Evolutionary conservation across 2,329 filamentous ascomycete species (phyloP), one percentile per base, ranked within the genome.

Genomic region (Colletotrichum somersetense): DNA sequence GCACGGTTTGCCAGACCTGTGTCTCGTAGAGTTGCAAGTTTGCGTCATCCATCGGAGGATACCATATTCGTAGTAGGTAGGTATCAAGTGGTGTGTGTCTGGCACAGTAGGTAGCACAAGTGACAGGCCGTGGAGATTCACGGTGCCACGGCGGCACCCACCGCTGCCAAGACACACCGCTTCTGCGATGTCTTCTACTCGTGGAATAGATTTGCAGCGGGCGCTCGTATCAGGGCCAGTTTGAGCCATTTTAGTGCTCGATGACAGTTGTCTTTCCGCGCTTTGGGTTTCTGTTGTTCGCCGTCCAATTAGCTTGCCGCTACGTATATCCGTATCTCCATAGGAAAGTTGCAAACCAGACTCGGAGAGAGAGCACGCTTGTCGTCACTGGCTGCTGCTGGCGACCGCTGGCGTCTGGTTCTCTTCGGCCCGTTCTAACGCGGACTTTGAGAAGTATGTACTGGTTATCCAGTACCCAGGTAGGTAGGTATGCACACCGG

Each of bases 141-240:
- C 5, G 46, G 38, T 46, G n/a, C 57, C 38, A 18, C 18, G 11
- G n/a, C 33, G 44, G 61, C 1, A 57, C 56, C 40, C 38, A 14
- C 40, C 14, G 30, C 40, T 38, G 66, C 66, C 61, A 72, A 72
- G 66, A 65, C 59, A 63, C 70, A 35, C 61, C 55, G 55, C 35
- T 50, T 65, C 55, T 65, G 66, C 66, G 66, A 70, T 33, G 46
- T 23, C 40, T 65, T 57, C 70, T 61, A 61, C 46, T 72, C 66
- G 33, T 38, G 70, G 70, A 65, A 72, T 69, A 59, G 70, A 72
- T 72, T 70, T 50, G 55, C 66, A 55, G 66, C n/a, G 40, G 55
- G 48, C 62, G 23, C 70, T 72, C 70, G 70, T 72, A 65, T 70
- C 44, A 26, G 55, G 40, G 18, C 40, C 53, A 35, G 26, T 23